These are phyloP conservation scores for Alternaria incomplexa DNA, from an alignment of 2,329 filamentous ascomycete species.

Conservation along the genomic window DNA sequence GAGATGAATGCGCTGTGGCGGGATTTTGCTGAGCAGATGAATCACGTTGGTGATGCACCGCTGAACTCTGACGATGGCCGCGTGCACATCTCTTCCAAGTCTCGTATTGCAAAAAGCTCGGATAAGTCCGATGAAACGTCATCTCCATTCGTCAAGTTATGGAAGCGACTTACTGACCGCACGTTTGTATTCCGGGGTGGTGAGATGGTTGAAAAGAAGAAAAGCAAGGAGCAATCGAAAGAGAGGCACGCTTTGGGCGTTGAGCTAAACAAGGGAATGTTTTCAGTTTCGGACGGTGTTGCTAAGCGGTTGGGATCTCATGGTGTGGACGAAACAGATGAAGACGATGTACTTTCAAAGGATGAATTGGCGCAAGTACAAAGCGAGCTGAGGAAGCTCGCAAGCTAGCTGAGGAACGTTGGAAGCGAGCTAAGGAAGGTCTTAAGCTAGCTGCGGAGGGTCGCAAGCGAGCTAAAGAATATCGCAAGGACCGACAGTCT, in stretches of 20 bases:
- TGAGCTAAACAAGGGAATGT: too few species aligned
- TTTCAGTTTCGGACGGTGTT: too few species aligned
- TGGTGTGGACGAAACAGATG: too few species aligned
- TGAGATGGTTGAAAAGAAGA: neutral
- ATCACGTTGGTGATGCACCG: neutral
- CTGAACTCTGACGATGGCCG: neutral
- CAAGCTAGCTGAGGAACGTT: neutral
- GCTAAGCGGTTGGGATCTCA: too few species aligned
- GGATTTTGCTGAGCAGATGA: neutral
- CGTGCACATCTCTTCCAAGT: neutral
- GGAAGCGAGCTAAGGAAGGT: neutral
- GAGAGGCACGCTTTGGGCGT: too few species aligned
- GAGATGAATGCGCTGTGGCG: neutral
- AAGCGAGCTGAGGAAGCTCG: neutral
- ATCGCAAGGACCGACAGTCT: neutral
- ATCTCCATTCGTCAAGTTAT: rapidly evolving
- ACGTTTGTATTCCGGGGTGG: neutral
- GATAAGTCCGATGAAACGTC: neutral
- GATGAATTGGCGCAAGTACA: neutral
- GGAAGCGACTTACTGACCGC: neutral
- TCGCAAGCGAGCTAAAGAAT: neutral
- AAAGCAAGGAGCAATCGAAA: too few species aligned
- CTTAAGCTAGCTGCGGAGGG: neutral
- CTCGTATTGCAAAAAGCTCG: neutral
- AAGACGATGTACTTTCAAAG: neutral